A percentile compares a stretch with the other conserved stretches of the same genome.
These are phyloP conservation scores for Hondaea fermentalgiana DNA, from an alignment of 108 stramenopile genomes.

Conservation along the genomic window DNA sequence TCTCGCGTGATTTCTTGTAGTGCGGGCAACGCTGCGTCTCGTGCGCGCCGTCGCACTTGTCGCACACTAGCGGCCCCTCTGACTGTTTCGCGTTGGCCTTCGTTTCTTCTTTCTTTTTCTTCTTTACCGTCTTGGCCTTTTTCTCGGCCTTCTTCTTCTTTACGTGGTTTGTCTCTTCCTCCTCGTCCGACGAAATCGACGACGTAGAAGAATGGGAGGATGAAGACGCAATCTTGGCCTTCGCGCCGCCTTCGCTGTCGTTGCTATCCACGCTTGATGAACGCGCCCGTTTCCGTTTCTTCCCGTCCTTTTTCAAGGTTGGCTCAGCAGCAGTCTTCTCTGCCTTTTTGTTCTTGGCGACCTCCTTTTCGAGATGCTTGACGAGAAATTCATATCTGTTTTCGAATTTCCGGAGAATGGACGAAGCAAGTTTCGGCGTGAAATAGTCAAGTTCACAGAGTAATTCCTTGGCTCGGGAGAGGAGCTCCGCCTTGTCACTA, in stretches of 20 bases:
- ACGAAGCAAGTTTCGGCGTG: too few species aligned
- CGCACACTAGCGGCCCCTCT: not conserved
- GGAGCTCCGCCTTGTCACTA: too few species aligned
- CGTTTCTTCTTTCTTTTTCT: not conserved
- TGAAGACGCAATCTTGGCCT: not conserved
- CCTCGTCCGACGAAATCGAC: not conserved
- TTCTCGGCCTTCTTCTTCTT: not conserved
- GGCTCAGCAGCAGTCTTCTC: too few species aligned
- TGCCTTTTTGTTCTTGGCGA: too few species aligned
- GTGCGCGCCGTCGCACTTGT: conserved; percentile 41
- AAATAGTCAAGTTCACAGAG: too few species aligned
- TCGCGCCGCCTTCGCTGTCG: not conserved
- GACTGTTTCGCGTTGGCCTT: not conserved
- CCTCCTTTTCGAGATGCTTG: too few species aligned
- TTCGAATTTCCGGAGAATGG: too few species aligned
- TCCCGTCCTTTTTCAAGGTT: too few species aligned
- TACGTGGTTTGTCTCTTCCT: not conserved
- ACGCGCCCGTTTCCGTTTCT: too few species aligned
- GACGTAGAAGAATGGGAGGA: not conserved
- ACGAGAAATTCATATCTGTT: too few species aligned
- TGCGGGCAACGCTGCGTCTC: conserved; percentile 26
- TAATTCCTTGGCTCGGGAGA: too few species aligned
- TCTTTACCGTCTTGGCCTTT: not conserved
- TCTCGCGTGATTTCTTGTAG: conserved; percentile 27
- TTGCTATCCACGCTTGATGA: not conserved